Conservation (phyloP, 768 basidiomycete species). For the Suillus tomentosus region DNA sequence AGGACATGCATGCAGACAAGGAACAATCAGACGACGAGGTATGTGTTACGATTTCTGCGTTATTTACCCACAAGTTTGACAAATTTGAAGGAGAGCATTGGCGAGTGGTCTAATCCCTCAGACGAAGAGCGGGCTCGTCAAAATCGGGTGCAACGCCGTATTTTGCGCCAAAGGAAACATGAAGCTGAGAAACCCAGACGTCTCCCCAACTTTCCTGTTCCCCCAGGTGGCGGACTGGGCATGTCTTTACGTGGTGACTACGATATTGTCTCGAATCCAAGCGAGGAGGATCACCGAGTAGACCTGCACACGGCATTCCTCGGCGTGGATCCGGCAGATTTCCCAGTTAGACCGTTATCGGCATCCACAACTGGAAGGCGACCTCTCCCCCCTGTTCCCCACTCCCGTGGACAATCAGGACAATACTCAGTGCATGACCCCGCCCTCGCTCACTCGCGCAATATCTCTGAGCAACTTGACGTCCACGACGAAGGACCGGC, state of each 20-base stretch:
- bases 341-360: slow-evolving; percentile 49
- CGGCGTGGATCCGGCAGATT: slow-evolving; percentile 43
- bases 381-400: slow-evolving; percentile 61
- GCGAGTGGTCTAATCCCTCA: slow-evolving; percentile 90
- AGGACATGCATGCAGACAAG: slow-evolving; percentile 54
- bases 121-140: slow-evolving; percentile 85
- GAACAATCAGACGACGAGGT: slow-evolving; percentile 73
- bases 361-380: slow-evolving; percentile 45
- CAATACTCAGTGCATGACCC: slow-evolving; percentile 65
- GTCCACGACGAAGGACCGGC: slow-evolving; percentile 22
- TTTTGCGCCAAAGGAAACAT: slow-evolving; percentile 48
- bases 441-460: slow-evolving; percentile 64
- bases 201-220: slow-evolving; percentile 78
- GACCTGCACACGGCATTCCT: slow-evolving; percentile 44
- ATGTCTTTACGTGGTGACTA: slow-evolving; percentile 49
- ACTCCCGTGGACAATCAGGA: slow-evolving; percentile 64
- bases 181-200: slow-evolving; percentile 68
- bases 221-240: slow-evolving; percentile 55
- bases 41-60: slow-evolving; percentile 22
- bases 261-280: slow-evolving; percentile 85
- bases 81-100: slow-evolving; percentile 61
- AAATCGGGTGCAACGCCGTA: slow-evolving; percentile 61
- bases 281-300: slow-evolving; percentile 61
- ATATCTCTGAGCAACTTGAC: slow-evolving; percentile 44
- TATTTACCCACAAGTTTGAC: slow-evolving; percentile 13